Base-by-base conservation (phyloP, 2,329 filamentous ascomycete genomes). In the Elsinoe ampelina region DNA sequence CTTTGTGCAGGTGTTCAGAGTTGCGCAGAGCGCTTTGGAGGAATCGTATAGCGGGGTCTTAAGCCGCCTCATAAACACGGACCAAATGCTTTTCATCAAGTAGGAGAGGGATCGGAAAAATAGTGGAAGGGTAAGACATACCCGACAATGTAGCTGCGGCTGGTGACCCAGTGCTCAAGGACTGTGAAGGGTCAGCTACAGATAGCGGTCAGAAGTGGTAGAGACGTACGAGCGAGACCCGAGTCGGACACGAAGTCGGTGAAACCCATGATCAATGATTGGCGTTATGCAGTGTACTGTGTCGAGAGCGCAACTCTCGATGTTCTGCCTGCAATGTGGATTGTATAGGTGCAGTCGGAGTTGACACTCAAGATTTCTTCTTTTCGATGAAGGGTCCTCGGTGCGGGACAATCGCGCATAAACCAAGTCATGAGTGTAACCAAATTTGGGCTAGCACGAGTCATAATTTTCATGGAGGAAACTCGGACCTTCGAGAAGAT, bases 21-120 rank as follows among this genome's bases (percentile, higher is more conserved):
- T 72, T 87, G 85, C 86, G 85, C 81, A 77, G 68, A 80, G 78
- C 80, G 81, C 84, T 78, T 83, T 85, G 81, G 80, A 78, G 78
- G 88, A 87, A 80, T 89, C 88, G 86, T 81, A 71, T 77, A 75
- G 83, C 84, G 86, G 87, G 78, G 86, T 91, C 87, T 92, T 92
- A 87, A 89, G 81, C 82, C 86, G 84, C 84, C 85, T 92, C 86
- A 82, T 88, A 84, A 92, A 93, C 87, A 92, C 87, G 87, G 88
- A 92, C 88, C 86, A 91, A 91, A 84, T 79, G 79, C 59, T 80
- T 86, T 80, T 91, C 87, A 90, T 91, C 87, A 86, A 80, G 66
- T 66, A 70, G 72, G 59, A 58, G 30, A 60, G 64, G 58, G 63
- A 54, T n/a, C 35, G 47, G 7, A 61, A 60, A 57, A 60, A 39